phyloP scores from a whole-genome alignment of 805 yeast species.

The Wickerhamiella vanderwaltii region DNA sequence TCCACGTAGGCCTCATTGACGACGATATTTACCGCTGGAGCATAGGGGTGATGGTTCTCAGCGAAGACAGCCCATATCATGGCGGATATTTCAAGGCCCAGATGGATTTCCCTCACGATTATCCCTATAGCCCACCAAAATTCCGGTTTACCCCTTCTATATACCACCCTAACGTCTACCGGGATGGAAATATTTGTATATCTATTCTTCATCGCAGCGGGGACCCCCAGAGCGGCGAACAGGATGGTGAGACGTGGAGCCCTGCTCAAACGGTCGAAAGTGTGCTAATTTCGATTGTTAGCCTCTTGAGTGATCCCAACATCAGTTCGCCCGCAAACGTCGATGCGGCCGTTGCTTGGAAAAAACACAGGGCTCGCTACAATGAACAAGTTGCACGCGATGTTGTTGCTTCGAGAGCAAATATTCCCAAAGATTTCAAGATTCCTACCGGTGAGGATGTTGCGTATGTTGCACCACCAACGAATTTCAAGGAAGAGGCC shows the following conservation, averaged over 20 bases:
- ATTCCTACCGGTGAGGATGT: constrained; percentile 58
- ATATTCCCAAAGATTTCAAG: constrained; percentile 75
- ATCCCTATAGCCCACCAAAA: constrained; percentile 86
- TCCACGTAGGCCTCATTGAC: constrained; percentile 49
- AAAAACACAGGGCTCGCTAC: constrained; percentile 69
- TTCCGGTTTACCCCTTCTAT: constrained; percentile 88
- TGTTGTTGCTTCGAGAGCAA: constrained; percentile 57
- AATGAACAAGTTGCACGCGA: constrained; percentile 63
- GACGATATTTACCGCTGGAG: constrained; percentile 61
- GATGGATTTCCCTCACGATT: constrained; percentile 84
- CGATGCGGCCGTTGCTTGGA: constrained; percentile 86
- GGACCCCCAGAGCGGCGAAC: constrained; percentile 80
- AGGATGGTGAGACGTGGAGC: constrained; percentile 83
- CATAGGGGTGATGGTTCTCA: constrained; percentile 83
- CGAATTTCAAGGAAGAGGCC: constrained; percentile 35
- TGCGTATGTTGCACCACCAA: constrained; percentile 37
- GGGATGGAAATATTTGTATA: constrained; percentile 86
- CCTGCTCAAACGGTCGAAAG: constrained; percentile 73
- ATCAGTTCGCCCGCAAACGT: constrained; percentile 89
- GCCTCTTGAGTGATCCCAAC: constrained; percentile 88
- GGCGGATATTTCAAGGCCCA: constrained; percentile 92
- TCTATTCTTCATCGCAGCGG: constrained; percentile 88
- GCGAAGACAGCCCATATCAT: constrained; percentile 78
- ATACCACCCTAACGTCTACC: constrained; percentile 89
- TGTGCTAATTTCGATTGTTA: constrained; percentile 79